These are phyloP conservation scores for Colletotrichum sp. DNA, from an alignment of 2,329 filamentous ascomycete species.

Conservation along the genomic window DNA sequence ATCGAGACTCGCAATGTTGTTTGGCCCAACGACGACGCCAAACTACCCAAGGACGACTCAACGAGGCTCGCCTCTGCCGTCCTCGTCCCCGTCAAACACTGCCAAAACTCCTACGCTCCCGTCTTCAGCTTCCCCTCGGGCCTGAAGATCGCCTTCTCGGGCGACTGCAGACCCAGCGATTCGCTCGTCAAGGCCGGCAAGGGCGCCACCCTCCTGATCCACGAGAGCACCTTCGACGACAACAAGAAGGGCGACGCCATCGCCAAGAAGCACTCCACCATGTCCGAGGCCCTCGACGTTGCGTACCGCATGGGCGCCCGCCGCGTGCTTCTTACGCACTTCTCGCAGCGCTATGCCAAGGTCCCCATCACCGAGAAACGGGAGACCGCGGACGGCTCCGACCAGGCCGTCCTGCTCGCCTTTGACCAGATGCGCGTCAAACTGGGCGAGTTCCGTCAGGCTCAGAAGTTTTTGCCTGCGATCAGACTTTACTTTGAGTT, in stretches of 20 bases:
- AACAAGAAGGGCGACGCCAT: conserved; percentile 78
- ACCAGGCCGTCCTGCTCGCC: conserved; percentile 72
- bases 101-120: conserved; percentile 76
- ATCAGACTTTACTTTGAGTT: conserved; percentile 61
- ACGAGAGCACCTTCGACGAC: conserved; percentile 96
- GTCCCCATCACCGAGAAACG: conserved; percentile 55
- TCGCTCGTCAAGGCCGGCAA: conserved; percentile 74
- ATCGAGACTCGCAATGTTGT: conserved; percentile 35
- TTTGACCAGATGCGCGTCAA: conserved; percentile 82
- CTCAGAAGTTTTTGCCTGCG: conserved; percentile 67
- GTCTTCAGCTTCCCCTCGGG: conserved; percentile 78
- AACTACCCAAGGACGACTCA: conserved; percentile 45
- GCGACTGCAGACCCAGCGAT: conserved; percentile 84
- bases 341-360: conserved; percentile 92
- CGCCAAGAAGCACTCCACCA: conserved; percentile 91
- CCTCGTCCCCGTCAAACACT: conserved; percentile 76
- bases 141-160: conserved; percentile 91
- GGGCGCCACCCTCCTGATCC: conserved; percentile 82
- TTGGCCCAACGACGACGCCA: conserved; percentile 24
- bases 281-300: conserved; percentile 81
- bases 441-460: conserved; percentile 71
- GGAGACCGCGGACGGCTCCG: conserved; percentile 38
- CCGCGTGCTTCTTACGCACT: conserved; percentile 87
- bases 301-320: conserved; percentile 80
- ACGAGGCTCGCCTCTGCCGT: conserved; percentile 72